These are phyloP conservation scores for Neoboletus brunneissimus DNA, from an alignment of 768 basidiomycete species.

Conservation along the genomic window DNA sequence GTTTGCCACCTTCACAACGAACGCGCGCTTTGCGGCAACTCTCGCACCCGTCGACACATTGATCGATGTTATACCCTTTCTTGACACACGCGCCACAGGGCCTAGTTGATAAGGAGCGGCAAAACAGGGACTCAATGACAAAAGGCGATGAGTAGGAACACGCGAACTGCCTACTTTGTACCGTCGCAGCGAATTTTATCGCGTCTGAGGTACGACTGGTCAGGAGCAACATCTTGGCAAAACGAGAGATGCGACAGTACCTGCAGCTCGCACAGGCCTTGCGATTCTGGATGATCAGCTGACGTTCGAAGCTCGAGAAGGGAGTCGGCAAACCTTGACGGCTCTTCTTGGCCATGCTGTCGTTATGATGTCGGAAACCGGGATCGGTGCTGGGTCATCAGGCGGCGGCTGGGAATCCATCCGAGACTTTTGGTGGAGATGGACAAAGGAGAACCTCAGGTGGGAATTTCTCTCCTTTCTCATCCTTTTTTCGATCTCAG, in stretches of 20 bases:
- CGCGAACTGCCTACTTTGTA: constrained; percentile 37
- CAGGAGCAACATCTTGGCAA: background rate
- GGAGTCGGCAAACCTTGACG: constrained; percentile 41
- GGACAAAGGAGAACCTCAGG: constrained; percentile 24
- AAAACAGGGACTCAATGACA: background rate
- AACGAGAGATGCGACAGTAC: constrained; percentile 22
- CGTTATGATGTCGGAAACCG: constrained; percentile 52
- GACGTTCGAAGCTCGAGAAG: background rate
- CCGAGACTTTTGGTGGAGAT: constrained; percentile 22
- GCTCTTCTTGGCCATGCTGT: constrained; percentile 51
- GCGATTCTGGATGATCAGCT: constrained; percentile 10
- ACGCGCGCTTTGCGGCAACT: constrained; percentile 52
- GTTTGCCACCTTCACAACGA: constrained; percentile 39
- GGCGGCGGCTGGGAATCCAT: constrained; percentile 38
- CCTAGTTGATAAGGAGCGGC: constrained; percentile 28
- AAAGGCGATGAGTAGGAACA: background rate
- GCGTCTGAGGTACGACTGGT: constrained; percentile 37
- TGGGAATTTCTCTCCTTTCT: constrained; percentile 33
- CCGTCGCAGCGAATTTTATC: constrained; percentile 65
- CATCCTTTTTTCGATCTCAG: constrained; percentile 14
- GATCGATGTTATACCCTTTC: constrained; percentile 49
- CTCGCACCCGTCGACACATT: constrained; percentile 63
- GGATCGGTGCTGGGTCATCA: constrained; percentile 34
- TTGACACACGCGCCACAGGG: constrained; percentile 59
- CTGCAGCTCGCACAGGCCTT: constrained; percentile 64